Conservation (phyloP, 495 filamentous ascomycete genomes). For the Bathelium albidoporum region DNA sequence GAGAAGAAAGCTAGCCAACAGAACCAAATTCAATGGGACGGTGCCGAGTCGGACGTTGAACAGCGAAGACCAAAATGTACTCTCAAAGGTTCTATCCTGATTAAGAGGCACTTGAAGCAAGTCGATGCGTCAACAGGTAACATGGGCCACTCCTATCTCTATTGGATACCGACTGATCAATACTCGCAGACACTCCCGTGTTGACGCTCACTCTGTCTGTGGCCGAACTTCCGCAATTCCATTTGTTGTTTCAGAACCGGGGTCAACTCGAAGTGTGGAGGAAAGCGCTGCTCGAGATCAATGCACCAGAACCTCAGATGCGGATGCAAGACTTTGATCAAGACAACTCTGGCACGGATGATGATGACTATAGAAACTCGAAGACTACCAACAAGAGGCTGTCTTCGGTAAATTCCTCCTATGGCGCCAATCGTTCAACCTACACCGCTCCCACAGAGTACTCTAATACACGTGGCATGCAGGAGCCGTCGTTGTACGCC, state of each 20-base stretch:
- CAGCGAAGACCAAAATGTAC: conserved; percentile 66
- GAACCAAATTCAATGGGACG: conserved; percentile 48
- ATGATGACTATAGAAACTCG: conserved; percentile 73
- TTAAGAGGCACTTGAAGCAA: conserved; percentile 94
- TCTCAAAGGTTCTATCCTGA: conserved; percentile 93
- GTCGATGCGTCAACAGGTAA: conserved; percentile 58
- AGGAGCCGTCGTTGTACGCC: conserved; percentile 40
- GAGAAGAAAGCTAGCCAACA: conserved; percentile 66
- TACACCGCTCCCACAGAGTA: conserved; percentile 74
- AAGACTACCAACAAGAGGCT: conserved; percentile 59
- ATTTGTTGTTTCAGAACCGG: conserved; percentile 79
- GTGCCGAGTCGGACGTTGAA: conserved; percentile 33
- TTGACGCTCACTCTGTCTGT: conserved; percentile 89
- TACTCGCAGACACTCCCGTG: conserved; percentile 59
- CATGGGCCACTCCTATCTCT: background rate
- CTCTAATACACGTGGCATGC: conserved; percentile 41
- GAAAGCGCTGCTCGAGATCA: conserved; percentile 73
- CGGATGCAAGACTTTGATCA: conserved; percentile 54
- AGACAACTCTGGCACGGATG: conserved; percentile 74
- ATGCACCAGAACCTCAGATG: conserved; percentile 49
- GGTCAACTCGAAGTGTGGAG: conserved; percentile 87
- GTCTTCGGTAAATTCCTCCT: conserved; percentile 80
- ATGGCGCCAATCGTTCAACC: conserved; percentile 67
- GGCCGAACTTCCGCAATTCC: conserved; percentile 90
- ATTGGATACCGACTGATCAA: conserved; percentile 9